Percentiles rank a stretch among this genome's conserved stretches.
Evolutionary conservation across 768 basidiomycete species (phyloP).

Genomic region (Suillus bovinus): DNA sequence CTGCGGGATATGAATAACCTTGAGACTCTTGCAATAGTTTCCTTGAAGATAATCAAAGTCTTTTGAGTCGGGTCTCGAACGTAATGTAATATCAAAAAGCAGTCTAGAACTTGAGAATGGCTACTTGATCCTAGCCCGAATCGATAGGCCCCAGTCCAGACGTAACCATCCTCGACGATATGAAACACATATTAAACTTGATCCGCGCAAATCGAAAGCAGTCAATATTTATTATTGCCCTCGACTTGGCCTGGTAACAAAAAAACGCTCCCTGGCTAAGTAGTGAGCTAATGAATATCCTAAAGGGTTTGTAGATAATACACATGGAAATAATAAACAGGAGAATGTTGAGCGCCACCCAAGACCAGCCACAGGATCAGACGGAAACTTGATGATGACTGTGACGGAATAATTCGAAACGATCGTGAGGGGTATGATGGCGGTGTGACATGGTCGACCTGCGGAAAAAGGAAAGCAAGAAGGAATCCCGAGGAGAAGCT

Average conservation of each 20-base stretch:
- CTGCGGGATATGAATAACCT: constrained; percentile 1
- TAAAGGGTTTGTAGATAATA: constrained; percentile 29
- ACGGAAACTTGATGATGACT: constrained; percentile 12
- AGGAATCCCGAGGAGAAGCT: constrained; percentile 26
- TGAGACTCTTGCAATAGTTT: not conserved
- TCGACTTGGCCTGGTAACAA: constrained; percentile 9
- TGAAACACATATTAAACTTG: not conserved
- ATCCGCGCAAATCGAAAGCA: constrained; percentile 1
- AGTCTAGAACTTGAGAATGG: not conserved
- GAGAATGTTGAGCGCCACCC: constrained; percentile 14
- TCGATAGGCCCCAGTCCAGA: not conserved
- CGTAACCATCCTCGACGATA: not conserved
- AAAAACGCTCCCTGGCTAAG: constrained; percentile 15
- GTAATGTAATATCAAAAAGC: not conserved
- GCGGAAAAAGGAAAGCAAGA: constrained; percentile 27
- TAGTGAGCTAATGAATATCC: constrained; percentile 24
- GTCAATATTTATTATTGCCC: constrained; percentile 17
- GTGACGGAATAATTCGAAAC: constrained; percentile 21
- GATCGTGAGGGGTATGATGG: constrained; percentile 32
- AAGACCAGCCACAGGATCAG: constrained; percentile 10
- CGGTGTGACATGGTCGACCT: constrained; percentile 31
- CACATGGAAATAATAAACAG: constrained; percentile 33
- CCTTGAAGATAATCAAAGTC: not conserved
- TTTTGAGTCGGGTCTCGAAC: not conserved
- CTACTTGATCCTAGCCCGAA: not conserved